Conservation (phyloP, 306 rosid species). For the Acacia melanoxylon region DNA sequence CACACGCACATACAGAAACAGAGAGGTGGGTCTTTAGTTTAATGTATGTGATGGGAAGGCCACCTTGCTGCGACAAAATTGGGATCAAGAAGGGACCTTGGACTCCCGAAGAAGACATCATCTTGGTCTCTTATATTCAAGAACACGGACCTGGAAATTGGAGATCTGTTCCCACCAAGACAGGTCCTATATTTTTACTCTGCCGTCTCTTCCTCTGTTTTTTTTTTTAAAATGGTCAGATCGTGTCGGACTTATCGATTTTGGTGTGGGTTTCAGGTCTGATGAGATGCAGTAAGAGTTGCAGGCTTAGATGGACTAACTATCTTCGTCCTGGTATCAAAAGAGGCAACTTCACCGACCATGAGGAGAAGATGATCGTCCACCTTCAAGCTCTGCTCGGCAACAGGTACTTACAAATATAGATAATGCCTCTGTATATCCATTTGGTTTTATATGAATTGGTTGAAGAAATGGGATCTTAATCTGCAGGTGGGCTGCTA, state of each 20-base stretch:
- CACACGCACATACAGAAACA: not conserved
- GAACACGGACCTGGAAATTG: conserved; percentile 92
- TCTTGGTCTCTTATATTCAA: conserved; percentile 90
- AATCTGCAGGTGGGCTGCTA: conserved; percentile 63
- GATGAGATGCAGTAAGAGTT: conserved; percentile 92
- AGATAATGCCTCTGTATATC: not conserved
- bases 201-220: not conserved
- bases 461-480: not conserved
- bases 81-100: conserved; percentile 97
- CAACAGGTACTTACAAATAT: conserved; percentile 49
- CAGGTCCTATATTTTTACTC: conserved; percentile 39
- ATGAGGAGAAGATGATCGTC: conserved; percentile 86
- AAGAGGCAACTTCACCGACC: conserved; percentile 77
- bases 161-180: conserved; percentile 87
- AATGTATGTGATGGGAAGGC: conserved; percentile 64
- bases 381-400: conserved; percentile 96
- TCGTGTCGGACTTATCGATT: not conserved
- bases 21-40: not conserved
- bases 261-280: conserved; percentile 49
- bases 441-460: not conserved
- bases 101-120: conserved; percentile 96
- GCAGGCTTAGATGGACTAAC: conserved; percentile 95
- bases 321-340: conserved; percentile 91
- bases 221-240: not conserved
- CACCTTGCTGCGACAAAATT: conserved; percentile 83